These are phyloP conservation scores for Veloboletus limbatus DNA, from an alignment of 1,284 basidiomycete species.

Conservation along the genomic window DNA sequence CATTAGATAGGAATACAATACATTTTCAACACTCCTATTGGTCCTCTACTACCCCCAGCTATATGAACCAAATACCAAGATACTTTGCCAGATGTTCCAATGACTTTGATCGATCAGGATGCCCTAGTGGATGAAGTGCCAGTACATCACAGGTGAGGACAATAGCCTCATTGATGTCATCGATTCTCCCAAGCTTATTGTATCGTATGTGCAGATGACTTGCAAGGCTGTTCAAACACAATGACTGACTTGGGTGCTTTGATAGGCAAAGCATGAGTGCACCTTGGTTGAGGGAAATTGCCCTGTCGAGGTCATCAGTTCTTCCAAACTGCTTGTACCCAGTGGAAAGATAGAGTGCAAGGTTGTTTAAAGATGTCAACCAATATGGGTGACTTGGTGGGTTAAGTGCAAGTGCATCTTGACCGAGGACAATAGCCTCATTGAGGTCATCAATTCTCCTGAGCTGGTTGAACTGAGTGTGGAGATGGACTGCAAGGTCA, in stretches of 20 bases:
- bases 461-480: too few relatives aligned
- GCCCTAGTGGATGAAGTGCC: too few relatives aligned
- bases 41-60: background rate
- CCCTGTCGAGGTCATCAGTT: too few relatives aligned
- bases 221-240: background rate
- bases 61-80: background rate
- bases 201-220: background rate
- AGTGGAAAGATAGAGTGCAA: background rate
- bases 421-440: too few relatives aligned
- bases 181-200: background rate
- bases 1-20: too few relatives aligned
- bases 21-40: background rate
- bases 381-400: background rate
- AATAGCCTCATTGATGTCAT: constrained; percentile 1
- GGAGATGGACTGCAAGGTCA: too few relatives aligned
- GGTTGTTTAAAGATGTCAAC: background rate
- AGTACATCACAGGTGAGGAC: background rate
- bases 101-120: background rate
- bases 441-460: too few relatives aligned
- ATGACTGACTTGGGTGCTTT: too few relatives aligned
- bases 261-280: background rate
- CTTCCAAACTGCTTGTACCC: too few relatives aligned
- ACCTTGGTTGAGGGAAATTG: background rate
- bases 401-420: too few relatives aligned
- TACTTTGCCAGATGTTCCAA: background rate